Conservation (phyloP, 495 filamentous ascomycete genomes). For the Penicillium daleae region DNA sequence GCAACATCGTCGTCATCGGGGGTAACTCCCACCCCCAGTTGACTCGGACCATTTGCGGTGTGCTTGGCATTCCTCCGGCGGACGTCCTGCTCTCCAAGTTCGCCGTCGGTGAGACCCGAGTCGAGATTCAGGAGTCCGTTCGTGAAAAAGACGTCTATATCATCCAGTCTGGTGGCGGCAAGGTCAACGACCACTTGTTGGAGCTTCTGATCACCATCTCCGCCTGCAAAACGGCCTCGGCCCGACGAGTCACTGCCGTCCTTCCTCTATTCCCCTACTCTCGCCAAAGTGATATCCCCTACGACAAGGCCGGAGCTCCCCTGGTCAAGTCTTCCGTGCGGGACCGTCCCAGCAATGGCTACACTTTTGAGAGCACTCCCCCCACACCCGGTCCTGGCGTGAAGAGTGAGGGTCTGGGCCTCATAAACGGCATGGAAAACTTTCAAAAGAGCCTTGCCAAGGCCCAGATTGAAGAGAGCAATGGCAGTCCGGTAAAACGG, state of each 20-base stretch:
- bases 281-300: conserved; percentile 91
- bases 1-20: conserved; percentile 92
- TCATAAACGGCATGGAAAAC: conserved; percentile 65
- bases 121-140: conserved; percentile 93
- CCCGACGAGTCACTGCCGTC: conserved; percentile 87
- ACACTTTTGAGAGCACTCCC: conserved; percentile 92
- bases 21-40: conserved; percentile 91
- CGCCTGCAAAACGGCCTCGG: conserved; percentile 95
- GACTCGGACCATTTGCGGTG: conserved; percentile 80
- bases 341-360: conserved; percentile 59
- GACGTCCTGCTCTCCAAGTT: conserved; percentile 88
- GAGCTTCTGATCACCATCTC: conserved; percentile 96
- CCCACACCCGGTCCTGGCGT: conserved; percentile 76
- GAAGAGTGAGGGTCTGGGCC: conserved; percentile 61
- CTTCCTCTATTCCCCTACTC: conserved; percentile 96
- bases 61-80: conserved; percentile 81
- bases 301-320: conserved; percentile 91
- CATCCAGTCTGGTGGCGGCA: conserved; percentile 85
- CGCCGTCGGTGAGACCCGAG: conserved; percentile 89
- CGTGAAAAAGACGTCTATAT: conserved; percentile 98
- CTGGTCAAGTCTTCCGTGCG: conserved; percentile 67
- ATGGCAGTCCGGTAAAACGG: conserved; percentile 47
- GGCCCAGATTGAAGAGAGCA: conserved; percentile 59
- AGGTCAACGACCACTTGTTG: conserved; percentile 94
- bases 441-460: conserved; percentile 68